These are phyloP conservation scores for Pythium sukuiense DNA, from an alignment of 352 stramenopile genomes.

Conservation along the genomic window DNA sequence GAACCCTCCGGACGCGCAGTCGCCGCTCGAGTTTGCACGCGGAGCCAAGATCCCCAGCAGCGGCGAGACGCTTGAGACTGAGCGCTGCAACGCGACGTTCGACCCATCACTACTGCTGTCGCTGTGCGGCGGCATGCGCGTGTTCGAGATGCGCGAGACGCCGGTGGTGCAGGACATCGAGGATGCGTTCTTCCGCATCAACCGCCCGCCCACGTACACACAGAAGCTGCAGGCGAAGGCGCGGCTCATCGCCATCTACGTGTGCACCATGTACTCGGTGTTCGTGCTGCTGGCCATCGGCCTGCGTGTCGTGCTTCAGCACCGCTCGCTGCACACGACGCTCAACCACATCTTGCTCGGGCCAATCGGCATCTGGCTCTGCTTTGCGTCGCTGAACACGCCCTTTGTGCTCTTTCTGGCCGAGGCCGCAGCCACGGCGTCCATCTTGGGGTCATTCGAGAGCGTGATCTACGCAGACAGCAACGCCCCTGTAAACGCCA, in stretches of 20 bases:
- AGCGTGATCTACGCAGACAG: conserved; percentile 35
- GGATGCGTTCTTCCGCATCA: conserved; percentile 76
- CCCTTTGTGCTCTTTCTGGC: conserved; percentile 78
- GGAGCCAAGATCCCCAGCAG: conserved; percentile 61
- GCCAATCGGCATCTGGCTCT: conserved; percentile 81
- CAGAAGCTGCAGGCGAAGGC: conserved; percentile 74
- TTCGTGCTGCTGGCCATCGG: conserved; percentile 68
- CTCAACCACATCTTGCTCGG: conserved; percentile 70
- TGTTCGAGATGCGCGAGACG: conserved; percentile 87
- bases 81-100: conserved; percentile 76
- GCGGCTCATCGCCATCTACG: conserved; percentile 48
- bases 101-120: conserved; percentile 68
- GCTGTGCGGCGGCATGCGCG: conserved; percentile 83
- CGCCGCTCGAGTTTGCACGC: conserved; percentile 38
- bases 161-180: conserved; percentile 78
- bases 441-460: conserved; percentile 79
- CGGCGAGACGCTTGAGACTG: conserved; percentile 40
- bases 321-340: conserved; percentile 65
- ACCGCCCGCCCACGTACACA: conserved; percentile 65
- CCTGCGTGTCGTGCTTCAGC: conserved; percentile 62
- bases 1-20: conserved; percentile 9
- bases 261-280: conserved; percentile 71
- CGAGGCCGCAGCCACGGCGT: conserved; percentile 67
- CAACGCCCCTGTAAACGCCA: conserved; percentile 1
- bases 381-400: conserved; percentile 83